Percentiles rank a stretch among this genome's conserved stretches.
Evolutionary conservation across 1,139 yeast genomes (phyloP).

Genomic region (Candida sp.): DNA sequence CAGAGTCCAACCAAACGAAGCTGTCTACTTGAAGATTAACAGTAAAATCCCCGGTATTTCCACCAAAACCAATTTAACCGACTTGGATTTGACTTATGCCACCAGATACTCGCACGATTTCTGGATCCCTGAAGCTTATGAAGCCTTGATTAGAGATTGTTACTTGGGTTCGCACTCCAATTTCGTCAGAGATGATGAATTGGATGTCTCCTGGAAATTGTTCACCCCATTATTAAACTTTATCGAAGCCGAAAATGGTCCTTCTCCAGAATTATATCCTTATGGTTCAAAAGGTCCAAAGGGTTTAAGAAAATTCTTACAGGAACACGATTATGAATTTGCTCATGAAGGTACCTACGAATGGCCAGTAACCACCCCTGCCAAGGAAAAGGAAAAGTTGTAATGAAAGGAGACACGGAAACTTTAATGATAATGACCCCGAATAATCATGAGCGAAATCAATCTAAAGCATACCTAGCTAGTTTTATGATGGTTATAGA

Average conservation of each 20-base stretch:
- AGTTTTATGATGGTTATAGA: too few species aligned
- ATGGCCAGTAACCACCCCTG: constrained; percentile 76
- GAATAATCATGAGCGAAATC: too few species aligned
- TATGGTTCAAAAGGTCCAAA: constrained; percentile 94
- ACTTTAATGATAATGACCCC: too few species aligned
- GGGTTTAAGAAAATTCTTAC: constrained; percentile 57
- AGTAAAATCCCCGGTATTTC: constrained; percentile 91
- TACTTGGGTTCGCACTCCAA: constrained; percentile 92
- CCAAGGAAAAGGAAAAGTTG: constrained; percentile 24
- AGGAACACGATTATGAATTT: constrained; percentile 66
- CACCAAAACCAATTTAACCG: constrained; percentile 78
- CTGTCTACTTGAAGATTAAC: constrained; percentile 88
- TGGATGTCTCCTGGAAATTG: constrained; percentile 88
- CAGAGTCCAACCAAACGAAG: constrained; percentile 93
- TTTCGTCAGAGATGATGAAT: constrained; percentile 97
- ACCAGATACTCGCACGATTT: constrained; percentile 76
- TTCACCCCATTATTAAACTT: constrained; percentile 87
- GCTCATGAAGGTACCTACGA: constrained; percentile 61
- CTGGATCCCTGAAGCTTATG: constrained; percentile 98
- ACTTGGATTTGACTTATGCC: constrained; percentile 83
- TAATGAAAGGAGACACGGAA: constrained; percentile 6
- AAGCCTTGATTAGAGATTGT: constrained; percentile 90
- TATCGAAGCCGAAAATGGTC: constrained; percentile 69
- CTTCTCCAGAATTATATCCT: constrained; percentile 63
- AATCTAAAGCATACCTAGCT: too few species aligned